These are phyloP conservation scores for Cladochytrium replicatum DNA, from an alignment of 192 early-diverging fungal genomes.

Conservation along the genomic window DNA sequence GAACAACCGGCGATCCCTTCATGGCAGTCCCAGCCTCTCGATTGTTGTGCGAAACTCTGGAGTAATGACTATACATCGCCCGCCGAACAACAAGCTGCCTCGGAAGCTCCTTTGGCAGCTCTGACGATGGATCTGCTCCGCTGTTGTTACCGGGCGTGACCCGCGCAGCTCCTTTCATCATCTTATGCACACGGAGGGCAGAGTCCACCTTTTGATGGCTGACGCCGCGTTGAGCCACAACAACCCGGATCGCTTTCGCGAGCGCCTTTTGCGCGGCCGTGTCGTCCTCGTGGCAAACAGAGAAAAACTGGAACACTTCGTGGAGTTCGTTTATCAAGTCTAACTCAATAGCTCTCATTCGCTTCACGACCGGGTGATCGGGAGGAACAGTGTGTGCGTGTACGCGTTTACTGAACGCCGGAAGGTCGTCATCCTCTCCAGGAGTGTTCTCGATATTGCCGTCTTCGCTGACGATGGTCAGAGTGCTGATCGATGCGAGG, in stretches of 20 bases:
- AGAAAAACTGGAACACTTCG: constrained; percentile 40
- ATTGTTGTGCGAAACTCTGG: constrained; percentile 56
- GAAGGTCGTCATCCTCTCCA: constrained; percentile 17
- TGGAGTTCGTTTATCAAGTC: no score
- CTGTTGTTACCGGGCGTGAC: no score
- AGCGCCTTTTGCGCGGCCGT: constrained; percentile 63
- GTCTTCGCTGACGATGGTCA: constrained; percentile 4
- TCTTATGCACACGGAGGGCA: no score
- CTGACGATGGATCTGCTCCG: no score
- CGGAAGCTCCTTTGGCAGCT: no score
- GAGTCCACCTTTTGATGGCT: constrained; percentile 24
- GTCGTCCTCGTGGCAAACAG: constrained; percentile 54
- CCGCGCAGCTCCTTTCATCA: no score
- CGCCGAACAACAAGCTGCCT: no score
- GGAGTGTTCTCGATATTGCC: constrained; percentile 1
- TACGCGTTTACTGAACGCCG: neutral
- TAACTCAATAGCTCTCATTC: no score
- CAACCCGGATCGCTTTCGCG: constrained; percentile 42
- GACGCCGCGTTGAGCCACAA: constrained; percentile 44
- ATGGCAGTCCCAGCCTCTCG: no score
- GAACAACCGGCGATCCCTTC: no score
- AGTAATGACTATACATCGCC: no score
- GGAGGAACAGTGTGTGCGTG: neutral
- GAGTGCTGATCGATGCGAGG: no score
- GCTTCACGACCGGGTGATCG: neutral